Evolutionary conservation across 208 protist species (phyloP).

Genomic region (Acanthamoeba lenticulata): DNA sequence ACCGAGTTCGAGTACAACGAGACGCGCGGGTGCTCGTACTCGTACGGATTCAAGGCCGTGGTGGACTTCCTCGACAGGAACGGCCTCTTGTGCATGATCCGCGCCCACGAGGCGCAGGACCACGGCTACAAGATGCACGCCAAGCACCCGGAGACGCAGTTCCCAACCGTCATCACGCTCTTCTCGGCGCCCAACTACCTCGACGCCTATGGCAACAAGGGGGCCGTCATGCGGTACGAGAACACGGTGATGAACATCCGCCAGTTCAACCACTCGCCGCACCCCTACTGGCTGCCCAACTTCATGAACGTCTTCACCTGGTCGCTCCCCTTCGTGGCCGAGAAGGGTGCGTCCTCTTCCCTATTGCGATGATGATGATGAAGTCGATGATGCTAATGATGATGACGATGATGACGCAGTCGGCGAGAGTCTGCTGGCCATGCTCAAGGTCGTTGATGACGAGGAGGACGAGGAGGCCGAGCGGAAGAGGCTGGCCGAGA

Average conservation of each 20-base stretch:
- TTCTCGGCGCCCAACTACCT: conserved; percentile 98
- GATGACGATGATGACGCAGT: no score
- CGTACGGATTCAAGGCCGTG: conserved; percentile 86
- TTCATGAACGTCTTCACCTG: conserved; percentile 98
- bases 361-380: not conserved
- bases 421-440: conserved; percentile 90
- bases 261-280: conserved; percentile 94
- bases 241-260: conserved; percentile 97
- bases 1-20: conserved; percentile 87
- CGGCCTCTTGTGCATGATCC: conserved; percentile 94
- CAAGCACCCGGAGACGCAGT: conserved; percentile 90
- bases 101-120: conserved; percentile 95
- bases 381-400: no score
- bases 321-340: conserved; percentile 96
- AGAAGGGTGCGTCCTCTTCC: no score
- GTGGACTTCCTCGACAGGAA: conserved; percentile 95
- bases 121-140: conserved; percentile 93
- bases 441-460: conserved; percentile 89
- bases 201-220: conserved; percentile 98
- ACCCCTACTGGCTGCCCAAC: conserved; percentile 98
- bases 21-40: conserved; percentile 88
- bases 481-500: conserved; percentile 55
- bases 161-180: conserved; percentile 96
- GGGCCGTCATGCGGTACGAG: conserved; percentile 89
- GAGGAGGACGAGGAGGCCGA: conserved; percentile 79